Evolutionary conservation across 1,139 yeast genomes (phyloP).

Genomic region (Sugiyamaella sp.): DNA sequence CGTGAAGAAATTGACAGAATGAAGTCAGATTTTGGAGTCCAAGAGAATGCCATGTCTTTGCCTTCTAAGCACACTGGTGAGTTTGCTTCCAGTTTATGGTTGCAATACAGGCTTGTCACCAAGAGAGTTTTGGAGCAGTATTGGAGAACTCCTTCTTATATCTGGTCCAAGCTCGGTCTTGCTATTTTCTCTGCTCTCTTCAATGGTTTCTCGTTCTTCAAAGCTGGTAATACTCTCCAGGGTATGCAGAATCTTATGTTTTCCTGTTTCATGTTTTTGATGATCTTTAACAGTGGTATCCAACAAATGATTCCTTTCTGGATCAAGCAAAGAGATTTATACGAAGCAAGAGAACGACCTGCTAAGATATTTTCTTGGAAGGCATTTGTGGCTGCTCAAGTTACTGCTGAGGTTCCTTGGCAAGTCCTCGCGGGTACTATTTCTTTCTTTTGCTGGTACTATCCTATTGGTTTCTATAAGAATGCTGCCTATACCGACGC

Average conservation of each 20-base stretch:
- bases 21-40: constrained; percentile 32
- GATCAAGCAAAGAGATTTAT: constrained; percentile 72
- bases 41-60: constrained; percentile 20
- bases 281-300: constrained; percentile 61
- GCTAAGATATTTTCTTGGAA: constrained; percentile 66
- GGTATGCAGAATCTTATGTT: constrained; percentile 54
- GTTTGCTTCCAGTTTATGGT: constrained; percentile 49
- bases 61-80: constrained; percentile 23
- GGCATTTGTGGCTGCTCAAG: constrained; percentile 62
- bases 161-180: constrained; percentile 66
- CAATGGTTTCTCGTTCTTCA: constrained; percentile 76
- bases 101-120: constrained; percentile 57
- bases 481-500: constrained; percentile 51
- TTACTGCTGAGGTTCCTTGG: constrained; percentile 77
- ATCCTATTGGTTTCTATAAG: constrained; percentile 64
- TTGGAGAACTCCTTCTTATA: constrained; percentile 76
- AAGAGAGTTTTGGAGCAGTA: constrained; percentile 59
- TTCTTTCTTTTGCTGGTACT: constrained; percentile 75
- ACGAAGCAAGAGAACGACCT: constrained; percentile 91
- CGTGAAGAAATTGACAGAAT: constrained; percentile 40
- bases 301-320: constrained; percentile 77
- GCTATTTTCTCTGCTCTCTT: constrained; percentile 56
- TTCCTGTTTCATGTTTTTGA: constrained; percentile 67
- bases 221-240: constrained; percentile 58
- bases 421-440: constrained; percentile 65